Evolutionary conservation across 208 protist genomes (phyloP).

Genomic region (Leishmania tarentolae): DNA sequence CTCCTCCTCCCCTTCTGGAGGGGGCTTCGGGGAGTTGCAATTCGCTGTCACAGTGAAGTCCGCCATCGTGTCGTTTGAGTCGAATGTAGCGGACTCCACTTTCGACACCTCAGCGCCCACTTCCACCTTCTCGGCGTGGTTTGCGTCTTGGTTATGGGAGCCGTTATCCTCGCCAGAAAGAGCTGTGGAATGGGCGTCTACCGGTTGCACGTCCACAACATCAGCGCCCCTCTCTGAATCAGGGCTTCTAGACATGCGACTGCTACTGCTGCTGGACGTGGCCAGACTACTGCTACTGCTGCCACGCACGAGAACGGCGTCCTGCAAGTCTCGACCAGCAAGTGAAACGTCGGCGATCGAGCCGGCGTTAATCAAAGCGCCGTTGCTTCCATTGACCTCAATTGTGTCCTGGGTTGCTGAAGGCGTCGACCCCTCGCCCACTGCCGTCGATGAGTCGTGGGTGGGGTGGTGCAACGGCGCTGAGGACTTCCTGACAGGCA

Average conservation of each 20-base stretch:
- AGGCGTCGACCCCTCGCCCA: neutral
- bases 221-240: neutral
- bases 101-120: neutral
- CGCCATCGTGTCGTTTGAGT: neutral
- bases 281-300: slow-evolving; percentile 16
- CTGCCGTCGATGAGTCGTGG: neutral
- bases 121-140: neutral
- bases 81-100: neutral
- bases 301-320: slow-evolving; percentile 9
- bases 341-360: neutral
- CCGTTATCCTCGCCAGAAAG: neutral
- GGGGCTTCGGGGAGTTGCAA: neutral
- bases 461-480: slow-evolving; percentile 9
- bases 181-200: neutral
- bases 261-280: neutral
- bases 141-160: neutral
- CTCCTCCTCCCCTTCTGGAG: neutral
- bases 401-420: neutral
- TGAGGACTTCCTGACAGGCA: neutral
- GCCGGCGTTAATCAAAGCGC: neutral
- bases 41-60: neutral
- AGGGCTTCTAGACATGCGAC: neutral
- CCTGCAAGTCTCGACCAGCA: slow-evolving; percentile 11
- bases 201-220: neutral
- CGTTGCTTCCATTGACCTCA: neutral